Percentiles rank a stretch among this genome's conserved stretches.
Conservation (phyloP, 2,329 filamentous ascomycete species). For the Reticulascus tulasneorum region DNA sequence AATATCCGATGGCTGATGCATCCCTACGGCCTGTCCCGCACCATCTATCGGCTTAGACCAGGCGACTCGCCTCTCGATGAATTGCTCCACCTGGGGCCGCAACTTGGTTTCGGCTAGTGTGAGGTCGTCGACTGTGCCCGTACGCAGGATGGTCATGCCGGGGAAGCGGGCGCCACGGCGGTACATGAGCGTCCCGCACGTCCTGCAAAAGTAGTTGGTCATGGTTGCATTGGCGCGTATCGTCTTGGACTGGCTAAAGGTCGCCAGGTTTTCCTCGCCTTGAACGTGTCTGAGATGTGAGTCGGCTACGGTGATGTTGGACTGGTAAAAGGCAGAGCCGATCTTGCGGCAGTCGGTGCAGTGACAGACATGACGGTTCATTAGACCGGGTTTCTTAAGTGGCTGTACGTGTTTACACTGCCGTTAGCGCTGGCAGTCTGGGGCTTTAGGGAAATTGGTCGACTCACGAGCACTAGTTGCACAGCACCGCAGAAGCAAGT, state of each 20-base stretch:
- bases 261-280: slow-evolving; percentile 48
- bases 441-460: not conserved
- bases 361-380: slow-evolving; percentile 54
- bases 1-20: not conserved
- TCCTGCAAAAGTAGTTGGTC: slow-evolving; percentile 59
- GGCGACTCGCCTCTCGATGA: slow-evolving; percentile 43
- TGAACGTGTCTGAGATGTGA: slow-evolving; percentile 42
- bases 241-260: slow-evolving; percentile 41
- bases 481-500: slow-evolving; percentile 58
- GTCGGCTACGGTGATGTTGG: slow-evolving; percentile 51
- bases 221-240: slow-evolving; percentile 45
- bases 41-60: slow-evolving; percentile 35
- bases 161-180: slow-evolving; percentile 41
- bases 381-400: slow-evolving; percentile 37
- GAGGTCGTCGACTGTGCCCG: slow-evolving; percentile 62
- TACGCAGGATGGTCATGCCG: slow-evolving; percentile 43
- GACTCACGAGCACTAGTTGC: slow-evolving; percentile 48
- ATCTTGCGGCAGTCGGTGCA: slow-evolving; percentile 60
- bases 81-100: slow-evolving; percentile 50
- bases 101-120: slow-evolving; percentile 52
- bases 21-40: slow-evolving; percentile 15
- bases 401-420: slow-evolving; percentile 27
- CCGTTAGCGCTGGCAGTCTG: rapidly evolving
- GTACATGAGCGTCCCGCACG: slow-evolving; percentile 60
- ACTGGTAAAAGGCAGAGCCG: slow-evolving; percentile 58